Base-by-base conservation (phyloP, 2,329 filamentous ascomycete species). In the Alternaria angustiovoidea region DNA sequence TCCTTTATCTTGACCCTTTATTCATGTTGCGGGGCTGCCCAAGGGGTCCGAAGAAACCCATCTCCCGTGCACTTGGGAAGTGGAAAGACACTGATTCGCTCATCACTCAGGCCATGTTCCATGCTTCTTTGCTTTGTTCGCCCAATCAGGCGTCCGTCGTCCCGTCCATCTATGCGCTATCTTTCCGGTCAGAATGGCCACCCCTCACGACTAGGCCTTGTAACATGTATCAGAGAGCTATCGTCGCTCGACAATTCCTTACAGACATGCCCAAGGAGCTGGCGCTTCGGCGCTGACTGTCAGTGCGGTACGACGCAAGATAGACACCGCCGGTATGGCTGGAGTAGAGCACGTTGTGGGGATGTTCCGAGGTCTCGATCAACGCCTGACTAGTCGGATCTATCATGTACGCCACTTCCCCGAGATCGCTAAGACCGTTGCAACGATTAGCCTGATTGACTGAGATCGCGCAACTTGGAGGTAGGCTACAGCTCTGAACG, bases 151-250 rank as follows among this genome's bases (percentile, higher is more conserved):
- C 7, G 8, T 49, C 14, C 20, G 47, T 20, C 42, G 14, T 28
- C 28, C 54, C 38, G 38, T 57, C 54, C 24, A 36, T 22, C 46
- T 20, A 34, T 38, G 34, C 32, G 46, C 46, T 49, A 38, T 49
- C 49, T 41, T n/a, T 59, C 48, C 55, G 61, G 63, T 64, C 53
- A 66, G 59, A 51, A 59, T 62, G 59, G 61, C 52, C 57, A 28
- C 36, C 46, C 47, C 51, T 60, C 52, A 42, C 63, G 55, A 62
- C 54, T 28, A 20, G 39, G 46, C 44, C 57, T 43, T 24, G 46
- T 54, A 41, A 54, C 43, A 41, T 38, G 34, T 43, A 20, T 46
- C 54, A 34, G 34, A 12, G 42, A 46, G 5, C 39, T 18, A 39
- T 20, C 34, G 34, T 30, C 54, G 51, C 20, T 47, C 49, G 52